Evolutionary conservation across 2,329 filamentous ascomycete genomes (phyloP).

Genomic region (Aspergillus candidus): DNA sequence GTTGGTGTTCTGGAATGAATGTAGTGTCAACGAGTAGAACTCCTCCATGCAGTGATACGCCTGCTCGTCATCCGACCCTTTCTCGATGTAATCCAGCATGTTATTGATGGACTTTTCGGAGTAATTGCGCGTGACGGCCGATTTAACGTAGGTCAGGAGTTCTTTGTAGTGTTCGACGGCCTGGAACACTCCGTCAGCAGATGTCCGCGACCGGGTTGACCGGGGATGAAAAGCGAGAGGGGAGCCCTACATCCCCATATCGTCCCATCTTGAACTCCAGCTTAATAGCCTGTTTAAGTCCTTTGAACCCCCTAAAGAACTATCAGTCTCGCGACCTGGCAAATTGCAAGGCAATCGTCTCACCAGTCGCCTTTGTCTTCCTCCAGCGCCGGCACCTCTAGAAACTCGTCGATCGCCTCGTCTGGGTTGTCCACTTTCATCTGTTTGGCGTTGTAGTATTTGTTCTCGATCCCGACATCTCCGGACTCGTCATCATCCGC

Average conservation of each 20-base stretch:
- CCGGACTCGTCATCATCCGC: constrained; percentile 82
- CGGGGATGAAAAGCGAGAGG: neutral
- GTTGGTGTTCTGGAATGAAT: constrained; percentile 94
- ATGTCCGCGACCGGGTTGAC: neutral
- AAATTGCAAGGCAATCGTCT: constrained; percentile 6
- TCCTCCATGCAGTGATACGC: constrained; percentile 81
- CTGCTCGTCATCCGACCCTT: constrained; percentile 67
- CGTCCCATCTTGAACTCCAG: constrained; percentile 87
- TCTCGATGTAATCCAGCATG: constrained; percentile 97
- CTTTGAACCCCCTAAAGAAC: constrained; percentile 74
- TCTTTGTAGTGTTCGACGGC: constrained; percentile 89
- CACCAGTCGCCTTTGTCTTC: constrained; percentile 90
- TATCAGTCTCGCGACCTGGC: constrained; percentile 17
- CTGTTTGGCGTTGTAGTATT: constrained; percentile 99
- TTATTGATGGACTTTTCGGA: constrained; percentile 99
- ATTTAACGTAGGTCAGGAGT: constrained; percentile 94
- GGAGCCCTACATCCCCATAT: constrained; percentile 67
- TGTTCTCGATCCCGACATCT: constrained; percentile 96
- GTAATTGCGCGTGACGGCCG: constrained; percentile 93
- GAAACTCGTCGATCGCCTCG: constrained; percentile 84
- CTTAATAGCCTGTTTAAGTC: constrained; percentile 95
- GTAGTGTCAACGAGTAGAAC: constrained; percentile 88
- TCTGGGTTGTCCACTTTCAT: constrained; percentile 81
- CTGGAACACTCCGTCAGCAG: constrained; percentile 40
- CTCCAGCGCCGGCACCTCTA: constrained; percentile 79